Evolutionary conservation across 352 stramenopile genomes (phyloP), one percentile per base, ranked within the genome.

Genomic region (Pythium phragmitis): DNA sequence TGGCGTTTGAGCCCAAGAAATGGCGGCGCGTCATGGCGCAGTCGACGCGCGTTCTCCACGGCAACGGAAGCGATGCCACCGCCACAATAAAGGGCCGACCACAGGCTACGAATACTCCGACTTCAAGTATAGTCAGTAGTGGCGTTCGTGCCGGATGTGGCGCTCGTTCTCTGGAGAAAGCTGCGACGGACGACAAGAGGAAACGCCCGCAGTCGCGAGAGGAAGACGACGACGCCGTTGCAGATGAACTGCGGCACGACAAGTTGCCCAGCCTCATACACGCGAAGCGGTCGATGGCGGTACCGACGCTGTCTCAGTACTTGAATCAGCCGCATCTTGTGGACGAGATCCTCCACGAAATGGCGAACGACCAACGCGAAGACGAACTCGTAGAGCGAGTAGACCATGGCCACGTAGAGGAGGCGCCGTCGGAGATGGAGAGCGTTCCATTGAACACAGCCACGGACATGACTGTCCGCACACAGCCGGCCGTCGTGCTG

Each of bases 1-100:
- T 77, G 60, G 62, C 68, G 6, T 91, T 88, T 48, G 68, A 88
- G 60, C 79, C 81, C 47, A 85, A 77, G 63, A 75, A 75, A 58
- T 91, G 79, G 79, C 68, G 67, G 2, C 50, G 70, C 0, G 74
- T 88, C 55, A 54, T 91, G 54, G 70, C 79, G 17, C 72, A 75
- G 43, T 84, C 76, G 0, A 64, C 60, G 3, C 51, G 51, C 2
- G 50, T 79, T 37, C 58, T 88, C 17, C 45, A 54, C 9, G 12
- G 34, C 54, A 60, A 21, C n/a, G 14, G 28, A 41, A 42, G 47
- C 21, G 47, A 53, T 23, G 47, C 47, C 9, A 19, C 50, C 16
- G 53, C 17, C 5, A 42, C 16, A 7, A 17, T 17, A 12, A n/a
- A 26, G 7, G 19, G 43, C 43, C 5, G n/a, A n/a, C 16, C 43